A percentile compares a stretch with the other conserved stretches of the same genome.
Evolutionary conservation across 192 early-diverging fungal genomes (phyloP).

Genomic region (Nowakowskiella sp.): DNA sequence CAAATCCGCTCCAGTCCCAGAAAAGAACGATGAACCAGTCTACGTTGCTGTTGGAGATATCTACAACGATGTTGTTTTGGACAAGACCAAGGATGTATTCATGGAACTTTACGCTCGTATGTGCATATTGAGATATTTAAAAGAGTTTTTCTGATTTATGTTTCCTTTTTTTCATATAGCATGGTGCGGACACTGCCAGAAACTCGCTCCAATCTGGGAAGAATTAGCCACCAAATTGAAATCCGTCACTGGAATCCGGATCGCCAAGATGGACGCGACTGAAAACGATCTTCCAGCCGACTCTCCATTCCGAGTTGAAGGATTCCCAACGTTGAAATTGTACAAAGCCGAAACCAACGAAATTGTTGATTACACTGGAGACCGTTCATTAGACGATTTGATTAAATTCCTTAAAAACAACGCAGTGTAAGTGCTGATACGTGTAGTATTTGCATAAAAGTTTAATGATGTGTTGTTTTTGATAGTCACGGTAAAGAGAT

Average conservation of each 20-base stretch:
- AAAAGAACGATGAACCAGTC: conserved; percentile 78
- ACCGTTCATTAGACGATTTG: conserved; percentile 71
- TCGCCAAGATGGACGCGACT: conserved; percentile 94
- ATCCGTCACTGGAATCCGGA: conserved; percentile 48
- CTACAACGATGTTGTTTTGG: conserved; percentile 79
- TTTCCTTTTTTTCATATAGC: conserved; percentile 19
- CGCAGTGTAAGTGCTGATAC: conserved; percentile 45
- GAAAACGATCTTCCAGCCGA: conserved; percentile 82
- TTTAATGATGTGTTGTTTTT: no score
- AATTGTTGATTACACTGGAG: conserved; percentile 72
- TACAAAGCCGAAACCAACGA: conserved; percentile 77
- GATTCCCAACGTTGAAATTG: conserved; percentile 93
- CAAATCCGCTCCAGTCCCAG: conserved; percentile 77
- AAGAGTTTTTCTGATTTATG: conserved; percentile 5
- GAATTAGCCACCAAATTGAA: conserved; percentile 60
- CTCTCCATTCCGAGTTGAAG: conserved; percentile 64
- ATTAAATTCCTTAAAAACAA: conserved; percentile 72
- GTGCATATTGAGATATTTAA: conserved; percentile 16
- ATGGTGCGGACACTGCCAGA: conserved; percentile 57
- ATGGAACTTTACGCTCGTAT: conserved; percentile 77
- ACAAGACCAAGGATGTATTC: conserved; percentile 82
- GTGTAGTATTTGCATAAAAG: no score
- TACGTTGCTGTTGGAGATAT: conserved; percentile 79
- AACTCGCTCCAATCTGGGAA: conserved; percentile 71
- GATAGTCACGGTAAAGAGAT: no score